These are phyloP conservation scores for Handroanthus guayacan DNA, from an alignment of 257 asterid genomes.

Conservation along the genomic window DNA sequence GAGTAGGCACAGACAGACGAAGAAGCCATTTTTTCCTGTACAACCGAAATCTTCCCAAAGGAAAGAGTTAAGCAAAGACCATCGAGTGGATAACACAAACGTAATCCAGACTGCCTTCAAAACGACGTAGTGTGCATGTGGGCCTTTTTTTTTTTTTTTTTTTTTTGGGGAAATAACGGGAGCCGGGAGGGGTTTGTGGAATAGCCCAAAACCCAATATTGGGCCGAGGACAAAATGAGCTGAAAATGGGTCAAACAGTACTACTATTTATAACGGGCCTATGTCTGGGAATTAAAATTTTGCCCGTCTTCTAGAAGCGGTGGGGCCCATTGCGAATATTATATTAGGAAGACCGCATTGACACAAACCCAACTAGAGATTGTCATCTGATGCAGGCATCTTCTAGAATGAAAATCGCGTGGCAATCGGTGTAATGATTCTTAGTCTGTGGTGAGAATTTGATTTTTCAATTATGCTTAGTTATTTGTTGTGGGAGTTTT, in stretches of 20 bases:
- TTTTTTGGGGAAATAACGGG: too few species aligned
- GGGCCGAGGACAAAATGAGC: neutral
- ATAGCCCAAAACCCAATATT: neutral
- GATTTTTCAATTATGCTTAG: too few species aligned
- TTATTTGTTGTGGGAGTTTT: too few species aligned
- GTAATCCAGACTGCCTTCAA: constrained; percentile 31
- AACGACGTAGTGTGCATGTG: constrained; percentile 36
- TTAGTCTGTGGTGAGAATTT: too few species aligned
- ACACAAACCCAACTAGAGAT: too few species aligned
- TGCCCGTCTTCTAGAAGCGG: neutral
- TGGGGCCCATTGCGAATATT: neutral
- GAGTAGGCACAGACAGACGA: constrained; percentile 46
- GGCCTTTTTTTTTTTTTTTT: neutral
- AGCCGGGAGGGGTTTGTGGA: neutral
- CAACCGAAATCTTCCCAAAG: neutral
- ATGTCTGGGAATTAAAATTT: neutral
- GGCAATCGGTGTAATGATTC: too few species aligned
- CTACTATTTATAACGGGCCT: too few species aligned
- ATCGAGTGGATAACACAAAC: constrained; percentile 40
- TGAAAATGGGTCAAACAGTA: neutral
- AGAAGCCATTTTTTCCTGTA: constrained; percentile 46
- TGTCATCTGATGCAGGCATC: too few species aligned
- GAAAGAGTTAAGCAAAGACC: neutral
- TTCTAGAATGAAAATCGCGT: too few species aligned
- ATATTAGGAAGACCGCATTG: neutral